Percentiles rank a stretch among this genome's conserved stretches.
These are phyloP conservation scores for Helminthosporium solani DNA, from an alignment of 2,329 filamentous ascomycete species.

Conservation along the genomic window DNA sequence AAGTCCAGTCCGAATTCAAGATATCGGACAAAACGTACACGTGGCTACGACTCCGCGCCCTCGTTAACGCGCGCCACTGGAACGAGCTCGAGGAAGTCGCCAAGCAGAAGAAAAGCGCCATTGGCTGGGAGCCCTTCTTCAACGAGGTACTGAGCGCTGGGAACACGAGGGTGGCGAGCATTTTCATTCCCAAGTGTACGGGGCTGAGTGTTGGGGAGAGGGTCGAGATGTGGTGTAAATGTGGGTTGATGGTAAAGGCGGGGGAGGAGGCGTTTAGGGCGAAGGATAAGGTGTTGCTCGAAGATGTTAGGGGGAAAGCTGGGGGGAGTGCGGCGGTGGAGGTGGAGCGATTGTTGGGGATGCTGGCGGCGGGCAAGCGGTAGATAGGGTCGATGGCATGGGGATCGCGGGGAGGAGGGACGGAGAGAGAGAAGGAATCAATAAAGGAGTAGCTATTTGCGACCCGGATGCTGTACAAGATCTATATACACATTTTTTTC, in stretches of 20 bases:
- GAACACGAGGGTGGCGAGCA: conserved; percentile 79
- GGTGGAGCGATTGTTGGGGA: conserved; percentile 74
- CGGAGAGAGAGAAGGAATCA: neutral
- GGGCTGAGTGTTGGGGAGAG: conserved; percentile 66
- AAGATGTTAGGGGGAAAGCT: conserved; percentile 71
- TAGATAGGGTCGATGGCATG: neutral
- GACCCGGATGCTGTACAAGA: neutral
- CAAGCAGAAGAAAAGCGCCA: conserved; percentile 78
- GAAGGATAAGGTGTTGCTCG: conserved; percentile 75
- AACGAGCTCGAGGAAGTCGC: conserved; percentile 84
- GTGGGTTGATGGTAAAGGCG: conserved; percentile 82
- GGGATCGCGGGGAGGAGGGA: neutral
- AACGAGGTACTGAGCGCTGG: conserved; percentile 85
- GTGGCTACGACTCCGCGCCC: conserved; percentile 82
- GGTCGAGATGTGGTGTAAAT: conserved; percentile 95
- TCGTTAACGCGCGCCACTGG: conserved; percentile 91
- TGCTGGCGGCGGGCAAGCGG: conserved; percentile 32
- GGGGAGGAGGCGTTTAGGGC: conserved; percentile 86
- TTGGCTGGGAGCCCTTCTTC: conserved; percentile 98
- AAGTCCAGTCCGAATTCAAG: conserved; percentile 88
- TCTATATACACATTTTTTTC: neutral
- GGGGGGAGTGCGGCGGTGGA: conserved; percentile 70
- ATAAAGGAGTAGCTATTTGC: neutral
- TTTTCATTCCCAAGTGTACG: conserved; percentile 87
- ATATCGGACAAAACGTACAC: conserved; percentile 86